These are phyloP conservation scores for Dactylella cylindrospora DNA, from an alignment of 2,329 filamentous ascomycete species.

Conservation along the genomic window DNA sequence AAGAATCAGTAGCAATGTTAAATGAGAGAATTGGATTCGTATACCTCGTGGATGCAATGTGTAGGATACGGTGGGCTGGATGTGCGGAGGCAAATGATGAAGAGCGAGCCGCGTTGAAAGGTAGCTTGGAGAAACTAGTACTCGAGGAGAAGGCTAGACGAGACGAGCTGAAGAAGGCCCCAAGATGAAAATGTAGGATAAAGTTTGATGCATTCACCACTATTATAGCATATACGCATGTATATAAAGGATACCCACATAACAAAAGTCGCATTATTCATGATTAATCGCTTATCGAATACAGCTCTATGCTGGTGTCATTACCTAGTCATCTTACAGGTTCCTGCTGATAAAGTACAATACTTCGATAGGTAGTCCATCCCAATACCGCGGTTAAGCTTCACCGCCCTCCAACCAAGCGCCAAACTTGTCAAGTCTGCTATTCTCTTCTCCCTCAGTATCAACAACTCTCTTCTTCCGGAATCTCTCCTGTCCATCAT, in stretches of 20 bases:
- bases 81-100: constrained; percentile 68
- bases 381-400: background rate
- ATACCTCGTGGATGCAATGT: constrained; percentile 83
- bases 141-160: constrained; percentile 55
- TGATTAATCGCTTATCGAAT: background rate
- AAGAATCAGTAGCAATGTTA: constrained; percentile 67
- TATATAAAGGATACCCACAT: constrained; percentile 33
- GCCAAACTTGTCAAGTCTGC: constrained; percentile 49
- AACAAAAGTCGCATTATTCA: background rate
- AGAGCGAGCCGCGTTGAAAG: constrained; percentile 68
- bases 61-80: constrained; percentile 90
- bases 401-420: constrained; percentile 46
- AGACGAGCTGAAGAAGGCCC: constrained; percentile 21
- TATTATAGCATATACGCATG: background rate
- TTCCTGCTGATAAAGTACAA: background rate
- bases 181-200: constrained; percentile 52
- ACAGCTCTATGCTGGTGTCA: background rate
- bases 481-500: constrained; percentile 71
- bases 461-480: constrained; percentile 60
- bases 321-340: background rate
- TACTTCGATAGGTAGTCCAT: background rate
- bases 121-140: constrained; percentile 64
- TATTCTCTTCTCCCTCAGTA: constrained; percentile 56
- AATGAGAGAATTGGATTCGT: constrained; percentile 94
- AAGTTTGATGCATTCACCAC: constrained; percentile 3